A percentile compares a stretch with the other conserved stretches of the same genome.
These are phyloP conservation scores for Adenanthera pavonina DNA, from an alignment of 306 rosid genomes.

Conservation along the genomic window DNA sequence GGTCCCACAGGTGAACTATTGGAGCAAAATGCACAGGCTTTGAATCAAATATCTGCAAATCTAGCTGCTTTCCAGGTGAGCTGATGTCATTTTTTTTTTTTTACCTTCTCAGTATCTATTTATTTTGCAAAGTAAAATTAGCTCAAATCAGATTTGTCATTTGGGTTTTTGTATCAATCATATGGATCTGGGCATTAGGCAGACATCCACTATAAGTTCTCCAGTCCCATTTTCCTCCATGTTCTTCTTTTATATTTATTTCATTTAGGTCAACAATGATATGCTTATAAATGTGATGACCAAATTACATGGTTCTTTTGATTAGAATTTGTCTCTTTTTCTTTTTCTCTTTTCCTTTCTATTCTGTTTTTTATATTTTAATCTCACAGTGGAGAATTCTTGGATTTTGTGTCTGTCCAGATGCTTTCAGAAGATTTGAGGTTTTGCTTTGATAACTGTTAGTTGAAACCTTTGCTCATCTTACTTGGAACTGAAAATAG, in stretches of 20 bases:
- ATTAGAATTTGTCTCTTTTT: slow-evolving; percentile 3
- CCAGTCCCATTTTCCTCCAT: neutral
- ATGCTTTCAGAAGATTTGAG: slow-evolving; percentile 18
- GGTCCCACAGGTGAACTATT: slow-evolving; percentile 63
- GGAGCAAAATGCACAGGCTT: slow-evolving; percentile 55
- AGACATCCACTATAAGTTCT: neutral
- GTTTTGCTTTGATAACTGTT: slow-evolving; percentile 23
- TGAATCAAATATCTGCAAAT: slow-evolving; percentile 58
- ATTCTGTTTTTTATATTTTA: slow-evolving; percentile 11
- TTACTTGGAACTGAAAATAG: slow-evolving; percentile 11
- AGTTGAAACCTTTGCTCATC: neutral
- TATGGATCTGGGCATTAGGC: neutral
- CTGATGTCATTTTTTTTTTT: slow-evolving; percentile 21
- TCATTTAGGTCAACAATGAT: slow-evolving; percentile 20
- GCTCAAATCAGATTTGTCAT: slow-evolving; percentile 16
- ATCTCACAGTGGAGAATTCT: slow-evolving; percentile 4
- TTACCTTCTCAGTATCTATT: neutral
- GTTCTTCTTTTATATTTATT: slow-evolving; percentile 17
- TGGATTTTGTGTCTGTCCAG: slow-evolving; percentile 10
- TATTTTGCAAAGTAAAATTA: neutral
- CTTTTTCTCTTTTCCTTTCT: slow-evolving; percentile 18
- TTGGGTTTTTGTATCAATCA: neutral
- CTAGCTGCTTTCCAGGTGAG: slow-evolving; percentile 55
- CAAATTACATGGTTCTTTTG: neutral
- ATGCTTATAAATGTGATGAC: slow-evolving; percentile 19